Base-by-base conservation (phyloP, 495 filamentous ascomycete species). In the Massariosphaeria phaeospora region DNA sequence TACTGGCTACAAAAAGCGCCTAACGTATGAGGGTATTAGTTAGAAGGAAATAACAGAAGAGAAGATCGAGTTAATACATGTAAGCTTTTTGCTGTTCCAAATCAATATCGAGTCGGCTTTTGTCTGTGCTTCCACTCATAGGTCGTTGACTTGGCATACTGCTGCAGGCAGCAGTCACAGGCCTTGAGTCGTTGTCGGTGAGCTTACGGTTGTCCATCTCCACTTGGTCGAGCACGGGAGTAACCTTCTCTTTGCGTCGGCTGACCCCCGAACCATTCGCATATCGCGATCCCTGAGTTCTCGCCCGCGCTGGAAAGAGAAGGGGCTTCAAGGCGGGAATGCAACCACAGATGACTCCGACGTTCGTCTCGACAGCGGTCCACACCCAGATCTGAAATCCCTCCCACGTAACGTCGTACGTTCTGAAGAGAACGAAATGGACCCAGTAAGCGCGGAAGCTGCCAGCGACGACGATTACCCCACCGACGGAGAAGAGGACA, bases 391-490 rank as follows among this genome's bases (percentile, higher is more conserved):
- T 46, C 18, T 62, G 35, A 44, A 52, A 58, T 7, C 51, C 55
- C 25, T 58, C 48, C 62, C 62, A 65, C 4, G 62, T 65, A 11
- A 55, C 50, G 44, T 65, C 62, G 35, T 65, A 65, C 20, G 62
- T 65, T 17, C 52, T 33, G 54, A 42, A 62, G 26, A 57, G 52
- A 3, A 59, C 48, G 27, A 52, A 59, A 26, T 60, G 55, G 1
- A 60, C 40, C 50, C 48, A 59, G 47, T 56, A 55, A 0, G 57
- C 52, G 2, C 62, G 62, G 49, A 65, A 56, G 45, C 47, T 52
- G 42, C 59, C 55, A 3, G 59, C 59, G 31, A 62, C 48, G 23
- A 62, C 59, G 43, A 62, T 62, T 24, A 62, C 52, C 10, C 59
- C 59, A 29, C 59, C 59, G 36, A 62, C 20, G 7, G 45, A 40